Conservation (phyloP, 78 protist species). For the Dictyostelium brefeldianum region DNA sequence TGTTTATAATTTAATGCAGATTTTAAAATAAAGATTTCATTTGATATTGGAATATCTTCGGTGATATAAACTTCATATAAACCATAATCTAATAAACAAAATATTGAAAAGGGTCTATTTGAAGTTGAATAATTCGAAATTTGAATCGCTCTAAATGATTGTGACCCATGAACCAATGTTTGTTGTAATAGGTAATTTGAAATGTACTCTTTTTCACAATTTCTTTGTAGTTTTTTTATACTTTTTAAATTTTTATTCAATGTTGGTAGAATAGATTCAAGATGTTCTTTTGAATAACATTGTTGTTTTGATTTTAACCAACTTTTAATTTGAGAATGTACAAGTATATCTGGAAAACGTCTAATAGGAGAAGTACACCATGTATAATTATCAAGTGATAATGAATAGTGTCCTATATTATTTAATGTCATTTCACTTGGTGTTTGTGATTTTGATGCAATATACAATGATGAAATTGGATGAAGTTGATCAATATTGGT, state of each 20-base stretch:
- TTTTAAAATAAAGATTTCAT: background rate
- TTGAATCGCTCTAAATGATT: background rate
- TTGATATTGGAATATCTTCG: background rate
- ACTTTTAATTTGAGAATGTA: constrained; percentile 60
- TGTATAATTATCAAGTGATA: constrained; percentile 94
- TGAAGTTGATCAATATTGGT: constrained; percentile 27
- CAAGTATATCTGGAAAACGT: constrained; percentile 73
- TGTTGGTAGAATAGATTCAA: background rate
- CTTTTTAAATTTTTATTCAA: constrained; percentile 1
- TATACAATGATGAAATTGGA: background rate
- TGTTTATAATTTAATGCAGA: background rate
- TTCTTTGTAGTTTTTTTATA: constrained; percentile 29
- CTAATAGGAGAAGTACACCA: constrained; percentile 95
- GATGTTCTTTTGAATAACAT: background rate
- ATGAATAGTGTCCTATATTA: constrained; percentile 15
- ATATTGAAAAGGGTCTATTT: background rate
- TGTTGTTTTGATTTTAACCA: background rate
- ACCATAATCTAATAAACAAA: background rate
- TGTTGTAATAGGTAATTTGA: background rate
- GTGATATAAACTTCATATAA: background rate
- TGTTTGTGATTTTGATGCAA: background rate
- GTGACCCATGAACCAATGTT: background rate
- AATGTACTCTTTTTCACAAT: background rate
- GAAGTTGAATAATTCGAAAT: background rate
- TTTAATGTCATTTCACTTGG: background rate